Evolutionary conservation across 73 alveolate genomes (phyloP).

Genomic region (Paramecium bursaria): DNA sequence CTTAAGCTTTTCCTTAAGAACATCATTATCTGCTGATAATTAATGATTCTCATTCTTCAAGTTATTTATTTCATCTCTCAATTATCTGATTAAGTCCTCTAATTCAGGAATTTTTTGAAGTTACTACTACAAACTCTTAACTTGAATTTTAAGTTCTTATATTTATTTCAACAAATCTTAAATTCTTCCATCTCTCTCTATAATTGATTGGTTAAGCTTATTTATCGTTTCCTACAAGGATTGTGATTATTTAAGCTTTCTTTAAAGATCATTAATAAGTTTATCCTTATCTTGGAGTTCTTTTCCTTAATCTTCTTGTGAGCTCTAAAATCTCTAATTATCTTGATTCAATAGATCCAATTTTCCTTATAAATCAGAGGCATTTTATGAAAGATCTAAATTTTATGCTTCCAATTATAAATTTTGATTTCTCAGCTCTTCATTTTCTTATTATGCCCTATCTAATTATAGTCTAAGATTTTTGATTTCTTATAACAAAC

Average conservation of each 20-base stretch:
- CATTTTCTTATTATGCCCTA: slow-evolving; percentile 18
- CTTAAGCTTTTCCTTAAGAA: neutral
- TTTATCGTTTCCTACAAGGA: no score
- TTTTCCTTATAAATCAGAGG: neutral
- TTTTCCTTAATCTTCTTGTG: neutral
- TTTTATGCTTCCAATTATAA: neutral
- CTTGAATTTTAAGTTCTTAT: no score
- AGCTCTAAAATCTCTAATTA: neutral
- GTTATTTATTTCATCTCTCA: no score
- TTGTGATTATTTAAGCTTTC: slow-evolving; percentile 2
- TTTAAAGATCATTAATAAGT: slow-evolving; percentile 30
- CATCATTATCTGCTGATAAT: no score
- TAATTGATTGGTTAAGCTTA: no score
- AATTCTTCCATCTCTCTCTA: no score
- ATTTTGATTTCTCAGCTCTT: slow-evolving; percentile 13
- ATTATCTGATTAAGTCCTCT: no score
- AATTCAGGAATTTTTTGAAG: no score
- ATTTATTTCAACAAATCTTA: no score
- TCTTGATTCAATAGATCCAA: slow-evolving; percentile 7
- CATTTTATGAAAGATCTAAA: neutral
- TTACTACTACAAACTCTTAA: no score
- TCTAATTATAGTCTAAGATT: slow-evolving; percentile 42
- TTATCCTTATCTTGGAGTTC: neutral
- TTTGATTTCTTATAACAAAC: slow-evolving; percentile 7
- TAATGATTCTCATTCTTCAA: no score